Conservation (phyloP, 352 stramenopile genomes). For the Phytophthora sansomeana region DNA sequence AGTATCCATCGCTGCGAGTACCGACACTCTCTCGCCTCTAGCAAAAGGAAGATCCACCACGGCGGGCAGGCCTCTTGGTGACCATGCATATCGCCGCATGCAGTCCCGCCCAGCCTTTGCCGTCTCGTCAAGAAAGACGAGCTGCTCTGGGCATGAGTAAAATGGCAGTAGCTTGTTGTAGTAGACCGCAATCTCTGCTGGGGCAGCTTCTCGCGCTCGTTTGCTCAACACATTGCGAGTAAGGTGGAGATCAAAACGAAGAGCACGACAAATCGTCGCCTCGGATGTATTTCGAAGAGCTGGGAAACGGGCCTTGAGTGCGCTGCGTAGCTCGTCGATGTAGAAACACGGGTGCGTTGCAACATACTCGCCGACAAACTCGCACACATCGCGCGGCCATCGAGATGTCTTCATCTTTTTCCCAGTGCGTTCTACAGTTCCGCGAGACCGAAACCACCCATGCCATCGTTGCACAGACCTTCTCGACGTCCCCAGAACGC, state of each 20-base stretch:
- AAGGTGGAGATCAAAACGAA: conserved; percentile 12
- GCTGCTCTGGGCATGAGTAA: conserved; percentile 12
- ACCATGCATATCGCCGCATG: conserved; percentile 16
- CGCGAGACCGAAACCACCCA: not conserved
- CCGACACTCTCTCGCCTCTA: conserved; percentile 10
- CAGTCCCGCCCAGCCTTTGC: conserved; percentile 5
- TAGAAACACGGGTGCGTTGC: conserved; percentile 13
- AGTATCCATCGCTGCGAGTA: conserved; percentile 8
- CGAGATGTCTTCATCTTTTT: not conserved
- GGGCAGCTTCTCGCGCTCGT: not conserved
- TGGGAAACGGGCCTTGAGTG: not conserved
- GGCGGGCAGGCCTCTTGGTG: not conserved
- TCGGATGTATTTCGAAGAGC: conserved; percentile 2
- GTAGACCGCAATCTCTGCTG: conserved; percentile 5
- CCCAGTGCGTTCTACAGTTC: not conserved
- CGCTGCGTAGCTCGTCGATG: conserved; percentile 4
- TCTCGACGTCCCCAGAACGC: conserved; percentile 2
- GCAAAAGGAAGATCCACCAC: conserved; percentile 12
- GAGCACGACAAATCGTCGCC: not conserved
- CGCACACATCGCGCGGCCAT: conserved; percentile 4
- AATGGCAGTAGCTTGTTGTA: conserved; percentile 14
- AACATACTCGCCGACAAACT: conserved; percentile 11
- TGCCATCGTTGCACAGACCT: conserved; percentile 15
- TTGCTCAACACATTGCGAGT: conserved; percentile 12
- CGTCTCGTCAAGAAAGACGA: conserved; percentile 18